phyloP scores from a whole-genome alignment of 108 stramenopile species.

The Cyclotella choctawhatcheeana region DNA sequence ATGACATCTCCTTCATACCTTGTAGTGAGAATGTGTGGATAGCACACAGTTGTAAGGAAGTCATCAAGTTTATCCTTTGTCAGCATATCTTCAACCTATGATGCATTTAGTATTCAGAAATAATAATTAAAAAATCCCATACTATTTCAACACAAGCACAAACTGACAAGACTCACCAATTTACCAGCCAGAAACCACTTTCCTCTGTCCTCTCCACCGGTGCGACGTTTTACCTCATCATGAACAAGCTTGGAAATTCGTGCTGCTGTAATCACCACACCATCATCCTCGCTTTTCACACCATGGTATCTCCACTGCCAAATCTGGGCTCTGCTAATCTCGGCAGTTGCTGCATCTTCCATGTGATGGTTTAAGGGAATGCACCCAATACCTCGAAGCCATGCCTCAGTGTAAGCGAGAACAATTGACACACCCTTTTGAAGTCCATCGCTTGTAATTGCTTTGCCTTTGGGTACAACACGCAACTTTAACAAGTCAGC shows the following conservation, averaged over 20 bases:
- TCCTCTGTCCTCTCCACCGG: conserved; percentile 54
- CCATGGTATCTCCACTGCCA: conserved; percentile 88
- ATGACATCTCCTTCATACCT: conserved; percentile 62
- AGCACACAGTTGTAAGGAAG: conserved; percentile 86
- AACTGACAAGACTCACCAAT: conserved; percentile 56
- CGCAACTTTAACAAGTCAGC: conserved; percentile 71
- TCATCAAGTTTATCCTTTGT: conserved; percentile 80
- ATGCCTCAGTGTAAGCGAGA: conserved; percentile 91
- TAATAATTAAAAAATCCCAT: no score
- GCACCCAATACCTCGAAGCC: conserved; percentile 93
- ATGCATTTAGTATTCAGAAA: neutral
- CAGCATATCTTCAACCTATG: conserved; percentile 77
- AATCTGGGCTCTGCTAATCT: conserved; percentile 93
- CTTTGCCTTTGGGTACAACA: conserved; percentile 61
- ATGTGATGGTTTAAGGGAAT: conserved; percentile 91
- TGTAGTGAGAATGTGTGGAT: conserved; percentile 84
- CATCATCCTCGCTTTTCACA: conserved; percentile 78
- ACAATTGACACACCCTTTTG: conserved; percentile 85
- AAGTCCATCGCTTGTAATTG: conserved; percentile 79
- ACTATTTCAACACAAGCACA: no score
- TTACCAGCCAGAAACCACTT: conserved; percentile 85
- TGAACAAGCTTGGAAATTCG: conserved; percentile 69
- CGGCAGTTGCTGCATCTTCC: conserved; percentile 97
- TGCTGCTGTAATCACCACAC: conserved; percentile 58
- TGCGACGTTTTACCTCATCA: conserved; percentile 61